These are phyloP conservation scores for Penicillium pancosmium DNA, from an alignment of 495 filamentous ascomycete genomes.

Conservation along the genomic window DNA sequence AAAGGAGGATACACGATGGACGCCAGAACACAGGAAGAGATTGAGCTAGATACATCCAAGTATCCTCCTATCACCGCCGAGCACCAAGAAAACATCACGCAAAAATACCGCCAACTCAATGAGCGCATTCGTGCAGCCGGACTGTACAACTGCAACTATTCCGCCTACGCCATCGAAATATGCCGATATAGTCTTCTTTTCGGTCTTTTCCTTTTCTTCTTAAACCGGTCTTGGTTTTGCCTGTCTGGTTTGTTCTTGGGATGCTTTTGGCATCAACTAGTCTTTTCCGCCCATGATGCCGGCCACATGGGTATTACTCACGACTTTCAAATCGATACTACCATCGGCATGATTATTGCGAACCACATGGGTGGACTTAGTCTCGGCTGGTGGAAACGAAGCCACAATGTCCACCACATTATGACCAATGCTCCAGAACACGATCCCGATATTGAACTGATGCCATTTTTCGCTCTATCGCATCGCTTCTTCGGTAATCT, in stretches of 20 bases:
- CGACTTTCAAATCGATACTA: slow-evolving; percentile 73
- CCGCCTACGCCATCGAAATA: slow-evolving; percentile 69
- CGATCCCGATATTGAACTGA: slow-evolving; percentile 89
- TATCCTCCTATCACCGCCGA: slow-evolving; percentile 72
- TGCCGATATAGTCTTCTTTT: slow-evolving; percentile 67
- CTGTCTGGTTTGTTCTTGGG: slow-evolving; percentile 70
- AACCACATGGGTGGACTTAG: slow-evolving; percentile 84
- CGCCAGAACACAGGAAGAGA: slow-evolving; percentile 65
- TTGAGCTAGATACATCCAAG: slow-evolving; percentile 66
- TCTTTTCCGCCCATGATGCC: slow-evolving; percentile 88
- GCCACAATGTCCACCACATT: slow-evolving; percentile 92
- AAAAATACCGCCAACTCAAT: slow-evolving; percentile 71
- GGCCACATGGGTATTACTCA: slow-evolving; percentile 95
- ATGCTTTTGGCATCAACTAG: slow-evolving; percentile 84
- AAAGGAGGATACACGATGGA: slow-evolving; percentile 52
- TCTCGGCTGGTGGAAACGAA: slow-evolving; percentile 91
- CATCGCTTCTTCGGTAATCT: slow-evolving; percentile 74
- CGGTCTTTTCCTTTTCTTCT: slow-evolving; percentile 53
- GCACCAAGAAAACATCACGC: slow-evolving; percentile 70
- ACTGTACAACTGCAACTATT: slow-evolving; percentile 80
- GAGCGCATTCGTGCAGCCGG: slow-evolving; percentile 67
- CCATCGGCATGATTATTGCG: slow-evolving; percentile 82
- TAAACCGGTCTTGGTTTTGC: slow-evolving; percentile 16
- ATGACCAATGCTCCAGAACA: slow-evolving; percentile 91
- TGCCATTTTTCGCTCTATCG: slow-evolving; percentile 86